A percentile compares a stretch with the other conserved stretches of the same genome.
Evolutionary conservation across 139 green algal genomes (phyloP).

Genomic region (Micractinium sp.): DNA sequence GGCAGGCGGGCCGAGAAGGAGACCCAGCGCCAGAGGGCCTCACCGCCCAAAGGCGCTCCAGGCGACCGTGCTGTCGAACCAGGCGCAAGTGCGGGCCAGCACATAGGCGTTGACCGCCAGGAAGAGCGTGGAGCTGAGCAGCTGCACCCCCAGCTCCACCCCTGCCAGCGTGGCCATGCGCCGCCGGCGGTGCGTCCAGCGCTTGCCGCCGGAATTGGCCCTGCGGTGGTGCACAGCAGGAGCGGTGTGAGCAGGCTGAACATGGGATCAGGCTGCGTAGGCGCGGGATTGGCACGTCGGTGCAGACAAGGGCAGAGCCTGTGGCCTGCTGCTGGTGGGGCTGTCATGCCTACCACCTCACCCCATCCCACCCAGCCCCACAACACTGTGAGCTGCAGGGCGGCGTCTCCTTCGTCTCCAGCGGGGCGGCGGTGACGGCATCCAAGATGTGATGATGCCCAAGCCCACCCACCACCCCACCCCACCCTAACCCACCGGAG

Average conservation of each 20-base stretch:
- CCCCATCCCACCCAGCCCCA: too few species aligned
- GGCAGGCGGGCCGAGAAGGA: too few species aligned
- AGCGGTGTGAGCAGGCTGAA: background rate
- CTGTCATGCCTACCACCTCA: too few species aligned
- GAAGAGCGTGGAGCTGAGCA: slow-evolving; percentile 22
- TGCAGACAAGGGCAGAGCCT: background rate
- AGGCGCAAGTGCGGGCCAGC: slow-evolving; percentile 16
- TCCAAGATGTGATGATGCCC: too few species aligned
- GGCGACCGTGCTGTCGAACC: slow-evolving; percentile 12
- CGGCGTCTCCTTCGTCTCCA: too few species aligned
- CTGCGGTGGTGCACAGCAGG: background rate
- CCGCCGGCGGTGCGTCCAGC: slow-evolving; percentile 22
- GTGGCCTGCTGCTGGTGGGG: background rate
- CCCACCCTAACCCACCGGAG: background rate
- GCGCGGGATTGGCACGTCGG: background rate
- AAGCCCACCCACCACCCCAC: background rate
- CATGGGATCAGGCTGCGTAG: too few species aligned
- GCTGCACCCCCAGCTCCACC: slow-evolving; percentile 21
- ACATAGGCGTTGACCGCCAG: slow-evolving; percentile 36
- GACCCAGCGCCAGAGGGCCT: background rate
- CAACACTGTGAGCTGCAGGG: too few species aligned
- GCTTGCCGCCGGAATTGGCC: slow-evolving; percentile 19
- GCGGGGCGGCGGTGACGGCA: too few species aligned
- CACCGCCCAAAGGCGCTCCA: slow-evolving; percentile 16
- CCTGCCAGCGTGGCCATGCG: background rate